Evolutionary conservation across 805 yeast species (phyloP), one percentile per base, ranked within the genome.

Genomic region (Lipomyces sp.): DNA sequence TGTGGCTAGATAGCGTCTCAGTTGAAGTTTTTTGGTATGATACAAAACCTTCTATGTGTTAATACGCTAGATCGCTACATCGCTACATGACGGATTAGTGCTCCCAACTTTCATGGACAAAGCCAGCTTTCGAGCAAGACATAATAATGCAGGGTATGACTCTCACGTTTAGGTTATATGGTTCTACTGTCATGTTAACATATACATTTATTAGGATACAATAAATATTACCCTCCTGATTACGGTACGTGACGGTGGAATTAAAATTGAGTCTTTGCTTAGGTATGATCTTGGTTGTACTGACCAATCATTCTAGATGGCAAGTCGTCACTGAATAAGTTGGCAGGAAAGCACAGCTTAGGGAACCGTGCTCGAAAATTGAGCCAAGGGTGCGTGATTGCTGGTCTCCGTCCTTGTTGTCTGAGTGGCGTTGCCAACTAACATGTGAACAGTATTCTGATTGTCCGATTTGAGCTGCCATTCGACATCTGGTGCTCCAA

Each of bases 181-280:
- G n/a, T n/a, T n/a, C n/a, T n/a, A n/a, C n/a, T n/a, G n/a, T n/a
- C n/a, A n/a, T n/a, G n/a, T n/a, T n/a, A n/a, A n/a, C n/a, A n/a
- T n/a, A n/a, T n/a, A n/a, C n/a, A n/a, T n/a, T n/a, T n/a, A n/a
- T n/a, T n/a, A 60, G 69, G 66, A 14, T 63, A 48, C 38, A 66
- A 66, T 48, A 63, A 63, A 40, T 66, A 66, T 46, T 63, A 63
- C 50, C 69, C 69, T 3, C 69, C 69, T 7, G 69, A 66, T 26
- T 64, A 65, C 44, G 66, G 65, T 62, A 55, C 7, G 61, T 45
- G 16, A 8, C n/a, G 26, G 39, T 13, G n/a, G n/a, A n/a, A n/a
- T n/a, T n/a, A n/a, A n/a, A n/a, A n/a, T 11, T n/a, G 8, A 5
- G 11, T 14, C 39, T 19, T 33, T 29, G 10, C 4, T n/a, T 16